These are phyloP conservation scores for Fusarium beomiforme DNA, from an alignment of 2,329 filamentous ascomycete species.

Conservation along the genomic window DNA sequence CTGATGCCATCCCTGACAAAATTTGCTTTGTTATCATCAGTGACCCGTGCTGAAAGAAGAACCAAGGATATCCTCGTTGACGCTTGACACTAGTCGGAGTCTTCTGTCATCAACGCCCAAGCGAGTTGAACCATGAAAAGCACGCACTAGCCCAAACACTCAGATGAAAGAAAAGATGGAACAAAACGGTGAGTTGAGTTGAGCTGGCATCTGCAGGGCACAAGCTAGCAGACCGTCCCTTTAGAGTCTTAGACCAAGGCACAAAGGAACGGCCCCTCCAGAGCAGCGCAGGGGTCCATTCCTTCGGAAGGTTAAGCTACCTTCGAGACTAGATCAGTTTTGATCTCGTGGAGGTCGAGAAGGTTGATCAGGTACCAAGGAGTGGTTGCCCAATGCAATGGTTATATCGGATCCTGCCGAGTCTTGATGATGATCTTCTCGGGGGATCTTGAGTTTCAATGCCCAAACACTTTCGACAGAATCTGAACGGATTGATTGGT, in stretches of 20 bases:
- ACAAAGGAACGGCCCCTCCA: not conserved
- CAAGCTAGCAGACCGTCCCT: not conserved
- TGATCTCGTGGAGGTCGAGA: not conserved
- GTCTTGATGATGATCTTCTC: constrained; percentile 37
- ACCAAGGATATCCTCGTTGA: constrained; percentile 2
- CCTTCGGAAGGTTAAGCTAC: constrained; percentile 14
- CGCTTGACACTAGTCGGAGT: not conserved
- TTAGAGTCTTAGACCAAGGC: constrained; percentile 27
- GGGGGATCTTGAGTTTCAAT: constrained; percentile 22
- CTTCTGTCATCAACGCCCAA: not conserved
- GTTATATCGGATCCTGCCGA: constrained; percentile 31
- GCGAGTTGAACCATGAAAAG: constrained; percentile 11
- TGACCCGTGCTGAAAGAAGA: constrained; percentile 2
- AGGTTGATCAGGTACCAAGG: constrained; percentile 25
- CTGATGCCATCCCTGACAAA: not conserved
- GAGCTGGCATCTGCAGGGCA: constrained; percentile 26
- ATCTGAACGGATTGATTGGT: constrained; percentile 18
- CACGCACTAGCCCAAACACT: constrained; percentile 6
- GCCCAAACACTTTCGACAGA: not conserved
- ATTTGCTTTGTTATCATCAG: not conserved
- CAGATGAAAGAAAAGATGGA: constrained; percentile 14
- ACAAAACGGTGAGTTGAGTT: not conserved
- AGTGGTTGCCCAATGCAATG: constrained; percentile 29
- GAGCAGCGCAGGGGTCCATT: constrained; percentile 4
- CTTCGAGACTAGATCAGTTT: not conserved